phyloP scores from a whole-genome alignment of 345 rosid species.

The Moricandia arvensis region DNA sequence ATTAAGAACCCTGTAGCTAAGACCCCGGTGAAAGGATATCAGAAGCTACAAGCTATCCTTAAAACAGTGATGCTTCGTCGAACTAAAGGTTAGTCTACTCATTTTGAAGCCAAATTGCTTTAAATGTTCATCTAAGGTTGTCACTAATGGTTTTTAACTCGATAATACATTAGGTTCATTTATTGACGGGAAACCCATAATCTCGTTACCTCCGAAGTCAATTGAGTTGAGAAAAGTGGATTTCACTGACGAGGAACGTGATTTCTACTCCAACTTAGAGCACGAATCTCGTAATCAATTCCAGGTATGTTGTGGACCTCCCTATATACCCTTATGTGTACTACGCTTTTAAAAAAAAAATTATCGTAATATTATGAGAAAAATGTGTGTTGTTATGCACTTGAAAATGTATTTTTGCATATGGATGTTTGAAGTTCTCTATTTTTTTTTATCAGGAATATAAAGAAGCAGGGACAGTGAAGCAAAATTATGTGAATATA shows the following conservation, averaged over 20 bases:
- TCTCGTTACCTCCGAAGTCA: conserved; percentile 73
- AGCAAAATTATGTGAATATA: conserved; percentile 92
- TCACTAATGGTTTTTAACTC: conserved; percentile 21
- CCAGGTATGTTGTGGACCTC: conserved; percentile 52
- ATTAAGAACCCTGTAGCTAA: conserved; percentile 72
- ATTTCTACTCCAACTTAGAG: conserved; percentile 80
- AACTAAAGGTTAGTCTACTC: conserved; percentile 70
- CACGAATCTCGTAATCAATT: conserved; percentile 81
- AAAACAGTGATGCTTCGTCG: conserved; percentile 96
- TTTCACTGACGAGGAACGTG: conserved; percentile 78
- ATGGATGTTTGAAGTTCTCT: not conserved
- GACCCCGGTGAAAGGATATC: conserved; percentile 65
- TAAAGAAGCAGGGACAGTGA: conserved; percentile 97
- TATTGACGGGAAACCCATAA: conserved; percentile 89
- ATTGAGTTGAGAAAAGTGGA: conserved; percentile 80
- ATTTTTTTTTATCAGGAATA: conserved; percentile 62
- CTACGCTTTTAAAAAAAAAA: not conserved
- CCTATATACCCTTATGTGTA: not conserved
- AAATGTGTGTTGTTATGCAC: not conserved
- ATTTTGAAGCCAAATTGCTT: conserved; percentile 3
- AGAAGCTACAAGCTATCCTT: conserved; percentile 78
- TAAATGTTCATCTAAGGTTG: conserved; percentile 17
- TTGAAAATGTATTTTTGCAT: conserved; percentile 2
- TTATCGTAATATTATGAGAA: not conserved
- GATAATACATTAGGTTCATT: conserved; percentile 50